Base-by-base conservation (phyloP, 768 basidiomycete species). In the Udeniomyces megalosporus region DNA sequence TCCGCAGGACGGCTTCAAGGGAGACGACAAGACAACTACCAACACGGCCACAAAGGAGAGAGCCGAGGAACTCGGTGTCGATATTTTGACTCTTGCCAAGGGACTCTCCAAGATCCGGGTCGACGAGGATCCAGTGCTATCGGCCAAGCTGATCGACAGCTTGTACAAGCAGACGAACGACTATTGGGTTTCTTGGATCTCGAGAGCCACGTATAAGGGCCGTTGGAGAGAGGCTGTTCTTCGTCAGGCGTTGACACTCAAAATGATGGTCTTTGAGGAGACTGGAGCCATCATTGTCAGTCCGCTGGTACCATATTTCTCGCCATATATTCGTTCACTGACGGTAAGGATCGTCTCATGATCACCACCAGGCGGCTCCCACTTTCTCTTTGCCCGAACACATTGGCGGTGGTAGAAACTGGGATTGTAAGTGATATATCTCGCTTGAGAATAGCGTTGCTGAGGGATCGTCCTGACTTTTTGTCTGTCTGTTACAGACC, bases 181-280 rank as follows among this genome's bases (percentile, higher is more conserved):
- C 1, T 64, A 59, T 50, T 63, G 62, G 62, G n/a, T 45, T 29
- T 4, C 22, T 14, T 42, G 22, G 17, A 84, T 95, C 67, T 78
- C 81, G n/a, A 80, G 81, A 66, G 88, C 86, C 35, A 89, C 85
- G 0, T 99, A 99, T 73, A 80, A 79, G 15, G 95, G 93, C 0
- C 81, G 88, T 17, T 99, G 95, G 95, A 85, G 92, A 68, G 95
- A 99, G 72, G 84, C 86, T 2, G 91, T 97, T 5, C 82, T 89
- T 69, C 81, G 92, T 26, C 90, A 88, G 61, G 93, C 90, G 1
- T 78, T 96, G n/a, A 88, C 90, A 0, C 77, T 96, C 66, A 97
- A 97, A 74, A 79, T 95, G 61, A 77, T 96, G 65, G 90, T 91
- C 49, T 96, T 81, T 69, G 91, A 64, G 58, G 63, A 64, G 29